These are phyloP conservation scores for Helianthus tuberosus DNA, from an alignment of 129 eudicot species.

Conservation along the genomic window DNA sequence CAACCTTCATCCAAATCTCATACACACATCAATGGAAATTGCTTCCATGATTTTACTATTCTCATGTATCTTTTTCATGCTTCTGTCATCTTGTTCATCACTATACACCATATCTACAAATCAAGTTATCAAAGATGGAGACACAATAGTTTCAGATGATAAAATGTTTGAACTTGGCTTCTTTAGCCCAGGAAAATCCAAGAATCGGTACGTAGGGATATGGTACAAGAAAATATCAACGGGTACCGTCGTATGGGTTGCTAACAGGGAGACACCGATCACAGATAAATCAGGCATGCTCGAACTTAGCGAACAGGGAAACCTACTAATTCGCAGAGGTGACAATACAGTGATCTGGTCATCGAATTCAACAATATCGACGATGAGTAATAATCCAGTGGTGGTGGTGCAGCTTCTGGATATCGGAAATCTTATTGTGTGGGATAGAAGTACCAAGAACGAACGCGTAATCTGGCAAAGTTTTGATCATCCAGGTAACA, in stretches of 20 bases:
- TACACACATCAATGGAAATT: too few species aligned
- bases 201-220: constrained; percentile 9
- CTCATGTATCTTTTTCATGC: background rate
- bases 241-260: constrained; percentile 3
- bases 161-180: constrained; percentile 5
- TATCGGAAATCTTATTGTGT: constrained; percentile 17
- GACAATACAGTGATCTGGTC: background rate
- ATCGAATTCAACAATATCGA: background rate
- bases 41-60: too few species aligned
- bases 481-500: constrained; percentile 19
- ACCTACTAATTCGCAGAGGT: background rate
- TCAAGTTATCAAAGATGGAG: constrained; percentile 6
- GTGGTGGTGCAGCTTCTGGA: constrained; percentile 10
- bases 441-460: background rate
- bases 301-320: background rate
- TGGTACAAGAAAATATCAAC: constrained; percentile 20
- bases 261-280: constrained; percentile 10
- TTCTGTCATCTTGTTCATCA: background rate
- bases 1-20: too few species aligned
- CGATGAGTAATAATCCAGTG: background rate
- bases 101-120: background rate
- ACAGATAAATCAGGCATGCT: background rate
- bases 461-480: constrained; percentile 11
- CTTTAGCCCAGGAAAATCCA: constrained; percentile 6
- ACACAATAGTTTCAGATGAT: background rate